phyloP scores from a whole-genome alignment of 805 yeast genomes.

The Suhomyces prunicola region DNA sequence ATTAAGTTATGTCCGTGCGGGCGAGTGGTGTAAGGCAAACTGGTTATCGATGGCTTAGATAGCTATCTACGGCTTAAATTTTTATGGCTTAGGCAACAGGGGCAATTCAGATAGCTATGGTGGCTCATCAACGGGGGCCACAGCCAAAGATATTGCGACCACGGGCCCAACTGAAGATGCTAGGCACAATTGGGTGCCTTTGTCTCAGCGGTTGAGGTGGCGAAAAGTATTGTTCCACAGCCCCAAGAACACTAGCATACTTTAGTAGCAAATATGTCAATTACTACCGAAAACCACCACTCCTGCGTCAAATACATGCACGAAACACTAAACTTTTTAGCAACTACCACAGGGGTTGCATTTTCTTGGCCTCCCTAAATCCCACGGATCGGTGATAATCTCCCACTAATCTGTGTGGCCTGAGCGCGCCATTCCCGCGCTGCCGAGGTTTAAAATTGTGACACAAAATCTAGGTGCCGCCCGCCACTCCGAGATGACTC shows the following conservation, averaged over 20 bases:
- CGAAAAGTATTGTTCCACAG: neutral
- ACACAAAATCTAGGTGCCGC: neutral
- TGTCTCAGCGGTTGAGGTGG: neutral
- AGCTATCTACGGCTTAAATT: neutral
- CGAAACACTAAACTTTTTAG: neutral
- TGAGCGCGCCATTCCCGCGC: neutral
- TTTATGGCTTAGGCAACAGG: neutral
- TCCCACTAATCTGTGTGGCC: neutral
- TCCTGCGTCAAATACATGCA: neutral
- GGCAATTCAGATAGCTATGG: neutral
- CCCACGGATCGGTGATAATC: neutral
- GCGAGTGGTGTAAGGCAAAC: neutral
- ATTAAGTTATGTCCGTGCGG: neutral
- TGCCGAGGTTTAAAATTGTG: neutral
- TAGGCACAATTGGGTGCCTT: neutral
- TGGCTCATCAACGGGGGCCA: neutral
- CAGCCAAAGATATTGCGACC: neutral
- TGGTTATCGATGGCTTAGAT: neutral
- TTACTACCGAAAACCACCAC: neutral
- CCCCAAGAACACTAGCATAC: neutral
- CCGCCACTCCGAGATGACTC: slow-evolving; percentile 12
- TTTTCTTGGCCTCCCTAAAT: neutral
- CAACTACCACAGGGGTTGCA: neutral
- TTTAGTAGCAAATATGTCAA: neutral
- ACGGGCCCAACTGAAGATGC: neutral